Percentiles rank a stretch among this genome's conserved stretches.
These are phyloP conservation scores for Phaeosphaeriaceae sp. DNA, from an alignment of 2,329 filamentous ascomycete genomes.

Conservation along the genomic window DNA sequence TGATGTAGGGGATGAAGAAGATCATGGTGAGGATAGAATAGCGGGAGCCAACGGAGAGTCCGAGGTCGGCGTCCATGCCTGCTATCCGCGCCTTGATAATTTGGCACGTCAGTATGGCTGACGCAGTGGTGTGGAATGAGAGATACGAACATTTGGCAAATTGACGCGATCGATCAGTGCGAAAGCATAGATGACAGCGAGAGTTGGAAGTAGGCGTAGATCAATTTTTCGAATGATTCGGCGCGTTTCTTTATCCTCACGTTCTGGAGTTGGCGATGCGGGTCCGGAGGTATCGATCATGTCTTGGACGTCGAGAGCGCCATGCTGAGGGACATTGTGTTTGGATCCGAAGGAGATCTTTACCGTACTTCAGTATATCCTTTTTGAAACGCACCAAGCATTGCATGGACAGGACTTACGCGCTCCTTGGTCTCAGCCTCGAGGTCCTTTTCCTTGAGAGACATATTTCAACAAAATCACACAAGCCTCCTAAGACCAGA, in stretches of 20 bases:
- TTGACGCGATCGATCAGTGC: conserved; percentile 27
- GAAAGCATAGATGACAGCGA: conserved; percentile 38
- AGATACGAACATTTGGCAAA: conserved; percentile 15
- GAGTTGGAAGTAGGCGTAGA: conserved; percentile 40
- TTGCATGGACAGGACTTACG: conserved; percentile 1
- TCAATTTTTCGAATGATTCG: conserved; percentile 46
- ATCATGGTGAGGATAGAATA: conserved; percentile 19
- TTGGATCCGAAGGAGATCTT: conserved; percentile 6
- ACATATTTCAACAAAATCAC: no score
- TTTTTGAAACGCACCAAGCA: no score
- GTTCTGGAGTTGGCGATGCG: conserved; percentile 3
- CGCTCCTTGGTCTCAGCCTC: conserved; percentile 8
- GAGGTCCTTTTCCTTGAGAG: conserved; percentile 8
- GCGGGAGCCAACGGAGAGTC: conserved; percentile 18
- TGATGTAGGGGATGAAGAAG: conserved; percentile 18
- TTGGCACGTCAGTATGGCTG: background rate
- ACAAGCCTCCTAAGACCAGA: background rate
- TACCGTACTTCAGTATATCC: background rate
- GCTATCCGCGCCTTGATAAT: background rate
- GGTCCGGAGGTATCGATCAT: conserved; percentile 1
- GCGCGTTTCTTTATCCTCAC: conserved; percentile 32
- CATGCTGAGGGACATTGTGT: background rate
- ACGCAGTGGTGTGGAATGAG: background rate
- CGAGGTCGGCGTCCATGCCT: conserved; percentile 25
- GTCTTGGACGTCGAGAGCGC: conserved; percentile 5